Percentiles rank a stretch among this genome's conserved stretches.
phyloP scores from a whole-genome alignment of 177 flowering plant genomes.

The Vitis hybrid region DNA sequence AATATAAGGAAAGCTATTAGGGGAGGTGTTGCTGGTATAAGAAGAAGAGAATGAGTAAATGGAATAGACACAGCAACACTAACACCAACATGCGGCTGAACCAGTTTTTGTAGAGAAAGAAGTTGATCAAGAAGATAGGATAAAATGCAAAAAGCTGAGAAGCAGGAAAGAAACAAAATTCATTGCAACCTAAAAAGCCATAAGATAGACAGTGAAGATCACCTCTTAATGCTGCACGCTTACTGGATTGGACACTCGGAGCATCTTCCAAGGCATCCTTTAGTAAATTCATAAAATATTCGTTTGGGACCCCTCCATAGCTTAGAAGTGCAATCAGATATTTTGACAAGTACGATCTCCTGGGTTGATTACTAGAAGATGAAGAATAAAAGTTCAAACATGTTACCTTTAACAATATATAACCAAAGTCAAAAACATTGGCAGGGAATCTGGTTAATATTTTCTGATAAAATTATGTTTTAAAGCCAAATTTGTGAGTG shows the following conservation, averaged over 20 bases:
- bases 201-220: slow-evolving; percentile 3
- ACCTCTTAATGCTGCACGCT: slow-evolving; percentile 71
- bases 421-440: background rate
- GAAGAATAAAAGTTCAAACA: background rate
- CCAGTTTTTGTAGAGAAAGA: slow-evolving; percentile 1
- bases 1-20: background rate
- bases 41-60: background rate
- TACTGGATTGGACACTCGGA: slow-evolving; percentile 33
- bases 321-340: slow-evolving; percentile 63
- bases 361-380: slow-evolving; percentile 57
- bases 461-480: background rate
- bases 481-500: background rate
- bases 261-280: slow-evolving; percentile 52
- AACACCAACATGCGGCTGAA: background rate
- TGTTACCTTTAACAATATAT: background rate
- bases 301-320: slow-evolving; percentile 78
- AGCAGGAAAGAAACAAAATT: background rate
- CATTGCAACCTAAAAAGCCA: background rate
- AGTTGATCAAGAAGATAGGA: background rate
- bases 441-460: background rate
- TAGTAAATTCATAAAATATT: slow-evolving; percentile 52
- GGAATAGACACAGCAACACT: background rate
- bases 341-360: slow-evolving; percentile 48
- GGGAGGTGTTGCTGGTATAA: background rate
- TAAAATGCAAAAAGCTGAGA: background rate